phyloP scores from a whole-genome alignment of 2,329 filamentous ascomycete species.

The Dactylellina leptospora region DNA sequence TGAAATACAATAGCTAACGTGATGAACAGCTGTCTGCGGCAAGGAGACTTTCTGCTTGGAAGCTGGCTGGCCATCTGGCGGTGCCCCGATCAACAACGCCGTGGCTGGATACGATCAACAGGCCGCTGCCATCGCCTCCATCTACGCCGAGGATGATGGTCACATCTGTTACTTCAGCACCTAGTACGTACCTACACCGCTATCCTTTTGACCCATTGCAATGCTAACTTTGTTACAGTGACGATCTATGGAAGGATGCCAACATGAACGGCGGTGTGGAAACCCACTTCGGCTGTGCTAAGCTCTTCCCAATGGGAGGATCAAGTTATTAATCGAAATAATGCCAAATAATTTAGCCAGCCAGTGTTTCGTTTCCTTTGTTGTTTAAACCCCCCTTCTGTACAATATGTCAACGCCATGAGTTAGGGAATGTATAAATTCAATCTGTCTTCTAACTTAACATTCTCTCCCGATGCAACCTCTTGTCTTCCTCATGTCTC shows the following conservation, averaged over 20 bases:
- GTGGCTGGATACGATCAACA: constrained; percentile 75
- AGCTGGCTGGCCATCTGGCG: constrained; percentile 84
- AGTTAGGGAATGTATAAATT: constrained; percentile 54
- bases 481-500: neutral
- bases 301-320: constrained; percentile 63
- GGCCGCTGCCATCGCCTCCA: constrained; percentile 74
- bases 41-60: constrained; percentile 83
- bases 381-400: constrained; percentile 39
- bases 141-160: constrained; percentile 70
- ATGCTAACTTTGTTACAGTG: constrained; percentile 63
- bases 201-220: neutral
- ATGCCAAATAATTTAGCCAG: constrained; percentile 53
- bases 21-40: constrained; percentile 68
- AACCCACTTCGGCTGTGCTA: constrained; percentile 77
- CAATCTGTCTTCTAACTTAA: constrained; percentile 52
- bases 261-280: constrained; percentile 75
- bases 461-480: constrained; percentile 38
- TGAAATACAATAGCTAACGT: constrained; percentile 23
- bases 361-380: constrained; percentile 51
- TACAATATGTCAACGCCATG: constrained; percentile 52
- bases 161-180: constrained; percentile 80
- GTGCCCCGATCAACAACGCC: constrained; percentile 75
- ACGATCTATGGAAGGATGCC: constrained; percentile 82
- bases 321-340: constrained; percentile 51
- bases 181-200: constrained; percentile 26